Percentiles rank a stretch among this genome's conserved stretches.
phyloP scores from a whole-genome alignment of 257 asterid genomes.

The Solanum sparsipilum region DNA sequence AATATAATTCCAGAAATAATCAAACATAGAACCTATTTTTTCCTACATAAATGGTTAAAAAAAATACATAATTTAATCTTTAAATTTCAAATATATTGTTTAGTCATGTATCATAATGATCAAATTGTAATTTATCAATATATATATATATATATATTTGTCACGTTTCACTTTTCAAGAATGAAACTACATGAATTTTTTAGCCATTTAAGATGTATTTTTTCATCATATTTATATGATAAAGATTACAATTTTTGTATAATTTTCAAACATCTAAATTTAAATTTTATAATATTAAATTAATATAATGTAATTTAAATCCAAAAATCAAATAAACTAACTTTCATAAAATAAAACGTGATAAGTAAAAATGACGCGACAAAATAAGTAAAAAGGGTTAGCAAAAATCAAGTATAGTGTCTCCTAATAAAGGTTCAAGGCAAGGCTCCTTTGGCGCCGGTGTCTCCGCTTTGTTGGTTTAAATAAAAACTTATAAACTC shows the following conservation, averaged over 20 bases:
- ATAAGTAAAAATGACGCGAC: neutral
- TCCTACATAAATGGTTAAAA: neutral
- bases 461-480: slow-evolving; percentile 40
- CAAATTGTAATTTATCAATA: too few relatives aligned
- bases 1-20: too few relatives aligned
- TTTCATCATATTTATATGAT: neutral
- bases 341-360: neutral
- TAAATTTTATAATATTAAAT: neutral
- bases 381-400: neutral
- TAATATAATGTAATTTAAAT: neutral
- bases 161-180: too few relatives aligned
- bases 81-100: neutral
- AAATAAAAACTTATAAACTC: neutral
- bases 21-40: neutral
- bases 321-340: neutral
- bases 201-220: too few relatives aligned
- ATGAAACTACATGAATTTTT: too few relatives aligned
- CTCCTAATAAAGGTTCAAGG: slow-evolving; percentile 33
- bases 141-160: too few relatives aligned
- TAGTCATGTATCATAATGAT: too few relatives aligned
- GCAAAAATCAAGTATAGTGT: slow-evolving; percentile 41
- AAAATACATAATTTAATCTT: too few relatives aligned
- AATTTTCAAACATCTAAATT: neutral
- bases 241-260: neutral
- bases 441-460: slow-evolving; percentile 54